Percentiles rank a stretch among this genome's conserved stretches.
Evolutionary conservation across 2,329 filamentous ascomycete genomes (phyloP).

Genomic region (Lanzia echinophila): DNA sequence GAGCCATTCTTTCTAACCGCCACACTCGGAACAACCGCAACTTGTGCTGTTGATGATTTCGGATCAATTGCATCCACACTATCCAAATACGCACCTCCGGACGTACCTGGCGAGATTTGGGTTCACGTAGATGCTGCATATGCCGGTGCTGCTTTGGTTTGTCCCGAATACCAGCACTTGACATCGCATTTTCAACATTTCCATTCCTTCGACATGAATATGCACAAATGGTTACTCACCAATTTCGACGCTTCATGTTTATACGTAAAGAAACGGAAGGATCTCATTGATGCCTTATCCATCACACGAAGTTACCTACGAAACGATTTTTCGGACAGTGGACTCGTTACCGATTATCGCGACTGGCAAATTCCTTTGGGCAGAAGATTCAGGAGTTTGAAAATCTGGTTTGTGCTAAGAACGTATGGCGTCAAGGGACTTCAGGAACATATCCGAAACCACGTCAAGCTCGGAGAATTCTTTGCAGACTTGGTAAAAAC

Average conservation of each 20-base stretch:
- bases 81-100: conserved; percentile 33
- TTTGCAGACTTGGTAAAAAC: conserved; percentile 56
- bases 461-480: conserved; percentile 60
- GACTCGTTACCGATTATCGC: conserved; percentile 86
- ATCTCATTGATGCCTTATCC: conserved; percentile 73
- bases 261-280: conserved; percentile 66
- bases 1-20: conserved; percentile 83
- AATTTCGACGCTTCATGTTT: conserved; percentile 85
- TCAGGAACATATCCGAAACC: conserved; percentile 63
- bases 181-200: conserved; percentile 56
- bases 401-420: conserved; percentile 91
- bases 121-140: conserved; percentile 93
- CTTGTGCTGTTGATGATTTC: conserved; percentile 82
- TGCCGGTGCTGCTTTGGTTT: conserved; percentile 76
- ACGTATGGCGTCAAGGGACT: conserved; percentile 74
- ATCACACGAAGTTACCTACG: conserved; percentile 76
- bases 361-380: conserved; percentile 97
- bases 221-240: conserved; percentile 95
- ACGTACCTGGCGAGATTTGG: conserved; percentile 57
- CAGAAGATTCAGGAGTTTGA: conserved; percentile 77
- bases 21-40: conserved; percentile 79
- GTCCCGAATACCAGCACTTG: conserved; percentile 71
- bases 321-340: conserved; percentile 73
- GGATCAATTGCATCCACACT: conserved; percentile 31
- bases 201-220: conserved; percentile 89